A percentile compares a stretch with the other conserved stretches of the same genome.
Conservation (phyloP, 1,139 yeast genomes). For the Trichomonascaceae sp. region DNA sequence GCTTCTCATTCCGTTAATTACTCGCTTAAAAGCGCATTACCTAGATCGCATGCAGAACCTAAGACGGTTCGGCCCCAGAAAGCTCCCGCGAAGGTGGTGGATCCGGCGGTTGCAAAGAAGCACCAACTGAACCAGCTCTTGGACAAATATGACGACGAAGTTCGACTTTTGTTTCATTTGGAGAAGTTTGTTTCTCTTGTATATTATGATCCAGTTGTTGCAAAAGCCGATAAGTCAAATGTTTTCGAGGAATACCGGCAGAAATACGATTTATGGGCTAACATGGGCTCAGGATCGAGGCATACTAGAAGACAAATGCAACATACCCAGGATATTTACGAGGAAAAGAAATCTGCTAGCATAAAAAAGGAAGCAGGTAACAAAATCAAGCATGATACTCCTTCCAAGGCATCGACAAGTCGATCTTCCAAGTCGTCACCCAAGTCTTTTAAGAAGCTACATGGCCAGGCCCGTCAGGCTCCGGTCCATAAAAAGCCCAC, state of each 20-base stretch:
- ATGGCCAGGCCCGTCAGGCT: background rate
- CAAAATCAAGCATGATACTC: background rate
- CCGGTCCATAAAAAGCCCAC: background rate
- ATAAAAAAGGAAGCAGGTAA: background rate
- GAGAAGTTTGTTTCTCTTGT: conserved; percentile 54
- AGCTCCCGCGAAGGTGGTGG: background rate
- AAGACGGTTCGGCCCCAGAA: background rate
- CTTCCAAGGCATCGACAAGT: background rate
- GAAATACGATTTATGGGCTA: conserved; percentile 37
- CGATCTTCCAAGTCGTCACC: background rate
- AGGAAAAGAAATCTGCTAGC: conserved; percentile 7
- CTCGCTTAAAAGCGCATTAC: background rate
- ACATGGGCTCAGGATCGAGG: conserved; percentile 22
- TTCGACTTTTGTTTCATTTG: conserved; percentile 51
- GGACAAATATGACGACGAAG: conserved; percentile 41
- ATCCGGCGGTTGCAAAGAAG: conserved; percentile 7
- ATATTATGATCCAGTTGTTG: conserved; percentile 53
- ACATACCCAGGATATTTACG: conserved; percentile 15
- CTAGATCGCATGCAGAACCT: background rate
- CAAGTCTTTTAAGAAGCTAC: background rate
- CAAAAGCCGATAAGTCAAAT: conserved; percentile 39
- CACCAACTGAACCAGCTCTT: conserved; percentile 30
- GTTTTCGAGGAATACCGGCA: conserved; percentile 32
- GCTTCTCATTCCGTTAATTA: conserved; percentile 3
- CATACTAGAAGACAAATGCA: conserved; percentile 29